These are phyloP conservation scores for Rhizophlyctis rosea DNA, from an alignment of 192 early-diverging fungal species.

Conservation along the genomic window DNA sequence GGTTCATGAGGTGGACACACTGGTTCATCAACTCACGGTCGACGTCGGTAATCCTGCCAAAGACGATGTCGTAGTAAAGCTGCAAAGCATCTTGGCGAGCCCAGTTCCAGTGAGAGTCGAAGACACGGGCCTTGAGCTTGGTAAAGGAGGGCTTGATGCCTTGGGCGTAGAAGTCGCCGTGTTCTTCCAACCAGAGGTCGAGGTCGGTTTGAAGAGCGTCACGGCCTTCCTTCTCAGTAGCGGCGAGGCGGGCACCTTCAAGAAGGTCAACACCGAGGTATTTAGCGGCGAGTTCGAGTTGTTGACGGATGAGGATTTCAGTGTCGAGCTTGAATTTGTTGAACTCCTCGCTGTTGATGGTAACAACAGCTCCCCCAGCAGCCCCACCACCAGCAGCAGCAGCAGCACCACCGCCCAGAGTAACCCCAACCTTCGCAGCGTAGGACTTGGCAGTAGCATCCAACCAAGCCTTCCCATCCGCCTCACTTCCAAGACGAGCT, in stretches of 20 bases:
- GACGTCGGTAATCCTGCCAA: slow-evolving; percentile 78
- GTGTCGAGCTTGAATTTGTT: slow-evolving; percentile 71
- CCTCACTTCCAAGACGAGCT: slow-evolving; percentile 68
- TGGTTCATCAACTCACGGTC: slow-evolving; percentile 92
- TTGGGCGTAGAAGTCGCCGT: slow-evolving; percentile 85
- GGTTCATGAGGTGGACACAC: slow-evolving; percentile 90
- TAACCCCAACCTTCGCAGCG: slow-evolving; percentile 65
- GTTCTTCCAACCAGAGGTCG: slow-evolving; percentile 88
- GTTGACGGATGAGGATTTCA: slow-evolving; percentile 65
- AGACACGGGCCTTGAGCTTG: slow-evolving; percentile 79
- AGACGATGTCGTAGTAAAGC: slow-evolving; percentile 90
- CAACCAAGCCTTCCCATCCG: slow-evolving; percentile 78
- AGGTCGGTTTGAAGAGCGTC: slow-evolving; percentile 74
- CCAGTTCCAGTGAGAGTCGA: slow-evolving; percentile 99
- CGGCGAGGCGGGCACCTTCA: slow-evolving; percentile 44
- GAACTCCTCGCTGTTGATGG: slow-evolving; percentile 88
- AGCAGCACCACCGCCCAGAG: slow-evolving; percentile 50
- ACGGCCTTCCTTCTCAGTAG: slow-evolving; percentile 60
- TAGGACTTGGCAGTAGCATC: slow-evolving; percentile 68
- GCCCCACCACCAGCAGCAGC: slow-evolving; percentile 50
- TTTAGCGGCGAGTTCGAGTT: slow-evolving; percentile 74
- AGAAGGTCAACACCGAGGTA: slow-evolving; percentile 82
- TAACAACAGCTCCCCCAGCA: slow-evolving; percentile 52
- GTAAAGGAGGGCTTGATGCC: slow-evolving; percentile 87
- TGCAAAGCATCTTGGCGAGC: slow-evolving; percentile 81